Evolutionary conservation across 2,329 filamentous ascomycete species (phyloP), one percentile per base, ranked within the genome.

Genomic region (Nemania diffusa): DNA sequence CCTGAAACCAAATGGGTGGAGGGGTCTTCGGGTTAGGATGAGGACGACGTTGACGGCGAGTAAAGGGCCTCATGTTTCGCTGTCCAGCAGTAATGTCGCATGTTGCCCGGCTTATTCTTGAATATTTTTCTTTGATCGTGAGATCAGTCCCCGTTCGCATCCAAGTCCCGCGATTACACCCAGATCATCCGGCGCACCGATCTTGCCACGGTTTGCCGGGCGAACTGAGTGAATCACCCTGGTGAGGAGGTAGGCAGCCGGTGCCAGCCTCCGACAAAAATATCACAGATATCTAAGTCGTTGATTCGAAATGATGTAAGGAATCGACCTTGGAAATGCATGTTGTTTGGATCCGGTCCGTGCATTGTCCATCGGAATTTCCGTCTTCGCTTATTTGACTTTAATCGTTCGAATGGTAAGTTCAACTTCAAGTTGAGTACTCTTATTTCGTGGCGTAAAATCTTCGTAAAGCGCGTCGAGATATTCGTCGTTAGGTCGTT

Each of bases 381-480:
- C 71, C 73, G 58, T 72, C 66, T 46, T 69, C 57, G 72, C 74
- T 73, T 72, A 68, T 69, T 72, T 65, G 68, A 72, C 71, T 72
- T 73, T 73, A 27, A 67, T 71, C 56, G 64, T 58, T 73, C 72
- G 72, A 75, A 70, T 69, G 73, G 69, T 73, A 71, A 70, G 60
- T 62, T 67, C 77, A 76, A 75, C 77, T 48, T 78, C 75, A 71
- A 78, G 75, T 74, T 74, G 75, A 73, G 69, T 68, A 55, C 65
- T 68, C 57, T 74, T 73, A 77, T 73, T 78, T 81, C 75, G 77
- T 80, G 75, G 72, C 78, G 64, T 70, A 79, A 81, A 81, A 79
- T 82, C 80, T 79, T 84, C 78, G 77, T 80, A 77, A 80, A 81
- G 74, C 69, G 73, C 71, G 71, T 74, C 42, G 62, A 63, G 65